These are phyloP conservation scores for Cyberlindnera veronae DNA, from an alignment of 805 yeast species.

Conservation along the genomic window DNA sequence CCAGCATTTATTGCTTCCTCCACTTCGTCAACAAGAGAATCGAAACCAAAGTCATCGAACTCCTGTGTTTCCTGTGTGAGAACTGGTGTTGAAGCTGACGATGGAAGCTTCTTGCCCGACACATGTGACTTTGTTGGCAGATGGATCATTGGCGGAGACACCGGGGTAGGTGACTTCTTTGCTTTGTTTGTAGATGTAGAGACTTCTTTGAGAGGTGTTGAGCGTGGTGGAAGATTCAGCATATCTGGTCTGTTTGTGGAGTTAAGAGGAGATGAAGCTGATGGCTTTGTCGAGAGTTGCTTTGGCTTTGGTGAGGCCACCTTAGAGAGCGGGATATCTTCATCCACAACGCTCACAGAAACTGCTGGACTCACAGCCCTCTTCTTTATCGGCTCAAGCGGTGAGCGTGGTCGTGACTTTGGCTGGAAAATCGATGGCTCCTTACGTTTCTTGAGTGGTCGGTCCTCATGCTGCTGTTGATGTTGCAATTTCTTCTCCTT, in stretches of 20 bases:
- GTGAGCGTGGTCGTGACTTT: conserved; percentile 20
- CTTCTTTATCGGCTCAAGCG: conserved; percentile 15
- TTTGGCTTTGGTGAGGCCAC: conserved; percentile 10
- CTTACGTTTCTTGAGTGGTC: conserved; percentile 13
- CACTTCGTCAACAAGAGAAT: conserved; percentile 24
- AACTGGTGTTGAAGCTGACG: conserved; percentile 18
- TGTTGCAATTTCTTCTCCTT: not conserved
- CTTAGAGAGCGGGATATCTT: conserved; percentile 16
- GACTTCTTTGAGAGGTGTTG: not conserved
- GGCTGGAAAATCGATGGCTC: conserved; percentile 27
- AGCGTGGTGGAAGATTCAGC: too few species aligned
- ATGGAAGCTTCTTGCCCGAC: conserved; percentile 22
- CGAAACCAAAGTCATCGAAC: conserved; percentile 23
- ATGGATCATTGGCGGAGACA: too few species aligned
- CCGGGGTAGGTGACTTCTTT: too few species aligned
- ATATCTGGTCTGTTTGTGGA: conserved; percentile 1
- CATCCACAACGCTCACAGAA: conserved; percentile 1
- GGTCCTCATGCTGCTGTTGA: not conserved
- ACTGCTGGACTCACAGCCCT: conserved; percentile 2
- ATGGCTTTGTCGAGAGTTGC: conserved; percentile 12
- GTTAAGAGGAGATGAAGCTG: conserved; percentile 1
- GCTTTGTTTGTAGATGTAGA: too few species aligned
- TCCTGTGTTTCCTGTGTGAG: conserved; percentile 7
- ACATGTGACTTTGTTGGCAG: too few species aligned
- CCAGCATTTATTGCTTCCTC: conserved; percentile 21